Conservation (phyloP, 352 stramenopile genomes). For the Phytopythium kandeliae region DNA sequence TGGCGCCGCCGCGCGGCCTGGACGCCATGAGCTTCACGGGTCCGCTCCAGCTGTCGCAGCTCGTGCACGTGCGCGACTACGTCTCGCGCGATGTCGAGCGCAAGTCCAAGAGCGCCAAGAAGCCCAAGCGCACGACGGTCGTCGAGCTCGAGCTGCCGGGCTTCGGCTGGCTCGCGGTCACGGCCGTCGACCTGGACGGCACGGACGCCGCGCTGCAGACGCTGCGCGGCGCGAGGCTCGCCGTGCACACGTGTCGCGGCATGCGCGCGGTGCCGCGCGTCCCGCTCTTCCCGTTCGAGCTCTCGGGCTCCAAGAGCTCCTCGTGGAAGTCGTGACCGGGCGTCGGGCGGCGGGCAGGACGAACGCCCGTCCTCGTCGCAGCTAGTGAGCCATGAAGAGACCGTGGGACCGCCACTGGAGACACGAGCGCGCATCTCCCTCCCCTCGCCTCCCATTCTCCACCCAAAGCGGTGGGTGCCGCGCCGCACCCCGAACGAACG, state of each 20-base stretch:
- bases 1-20: constrained; percentile 70
- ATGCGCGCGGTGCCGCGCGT: constrained; percentile 46
- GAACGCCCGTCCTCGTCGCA: no score
- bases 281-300: constrained; percentile 75
- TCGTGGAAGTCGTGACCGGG: constrained; percentile 61
- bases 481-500: no score
- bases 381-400: no score
- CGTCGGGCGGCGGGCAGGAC: no score
- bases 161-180: constrained; percentile 79
- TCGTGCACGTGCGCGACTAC: constrained; percentile 66
- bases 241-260: constrained; percentile 56
- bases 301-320: constrained; percentile 70
- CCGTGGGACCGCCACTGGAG: no score
- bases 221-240: constrained; percentile 52
- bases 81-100: constrained; percentile 49
- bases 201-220: constrained; percentile 58
- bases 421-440: no score
- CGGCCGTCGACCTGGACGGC: constrained; percentile 75
- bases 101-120: constrained; percentile 71
- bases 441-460: no score
- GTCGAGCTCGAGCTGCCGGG: constrained; percentile 75
- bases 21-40: constrained; percentile 77
- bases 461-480: no score
- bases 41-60: constrained; percentile 40
- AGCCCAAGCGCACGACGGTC: constrained; percentile 72